A percentile compares a stretch with the other conserved stretches of the same genome.
phyloP scores from a whole-genome alignment of 352 stramenopile genomes.

The Stramenopiles sp. region DNA sequence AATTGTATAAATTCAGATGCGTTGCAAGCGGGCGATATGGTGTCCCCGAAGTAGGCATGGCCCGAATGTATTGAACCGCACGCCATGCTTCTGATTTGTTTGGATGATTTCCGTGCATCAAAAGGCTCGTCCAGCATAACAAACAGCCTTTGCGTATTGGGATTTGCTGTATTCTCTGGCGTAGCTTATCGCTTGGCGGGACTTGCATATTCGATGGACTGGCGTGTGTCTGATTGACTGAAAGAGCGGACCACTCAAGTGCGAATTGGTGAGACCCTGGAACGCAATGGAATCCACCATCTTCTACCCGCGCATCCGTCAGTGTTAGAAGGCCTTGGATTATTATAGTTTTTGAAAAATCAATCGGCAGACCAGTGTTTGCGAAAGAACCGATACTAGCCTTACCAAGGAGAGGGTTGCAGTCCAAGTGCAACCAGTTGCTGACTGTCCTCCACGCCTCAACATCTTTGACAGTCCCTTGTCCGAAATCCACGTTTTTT shows the following conservation, averaged over 20 bases:
- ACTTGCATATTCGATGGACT: not conserved
- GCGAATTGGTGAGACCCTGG: not conserved
- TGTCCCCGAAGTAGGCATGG: not conserved
- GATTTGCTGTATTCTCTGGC: not conserved
- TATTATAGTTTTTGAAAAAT: not conserved
- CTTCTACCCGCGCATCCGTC: not conserved
- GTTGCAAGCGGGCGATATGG: no score
- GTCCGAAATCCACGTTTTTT: not conserved
- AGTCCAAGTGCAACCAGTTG: not conserved
- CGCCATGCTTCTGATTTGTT: not conserved
- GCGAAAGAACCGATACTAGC: not conserved
- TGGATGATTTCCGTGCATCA: slow-evolving; percentile 5
- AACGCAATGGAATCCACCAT: not conserved
- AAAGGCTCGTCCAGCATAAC: not conserved
- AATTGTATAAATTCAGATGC: no score
- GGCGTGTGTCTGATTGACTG: no score
- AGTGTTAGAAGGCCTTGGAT: not conserved
- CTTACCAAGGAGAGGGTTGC: not conserved
- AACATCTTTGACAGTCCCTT: no score
- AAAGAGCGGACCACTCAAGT: not conserved
- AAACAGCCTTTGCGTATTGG: slow-evolving; percentile 2
- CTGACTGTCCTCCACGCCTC: not conserved
- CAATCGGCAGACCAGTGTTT: not conserved
- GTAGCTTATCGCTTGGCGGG: not conserved
- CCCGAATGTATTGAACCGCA: slow-evolving; percentile 1